Evolutionary conservation across 1,284 basidiomycete genomes (phyloP).

Genomic region (Ganoderma meredithae): DNA sequence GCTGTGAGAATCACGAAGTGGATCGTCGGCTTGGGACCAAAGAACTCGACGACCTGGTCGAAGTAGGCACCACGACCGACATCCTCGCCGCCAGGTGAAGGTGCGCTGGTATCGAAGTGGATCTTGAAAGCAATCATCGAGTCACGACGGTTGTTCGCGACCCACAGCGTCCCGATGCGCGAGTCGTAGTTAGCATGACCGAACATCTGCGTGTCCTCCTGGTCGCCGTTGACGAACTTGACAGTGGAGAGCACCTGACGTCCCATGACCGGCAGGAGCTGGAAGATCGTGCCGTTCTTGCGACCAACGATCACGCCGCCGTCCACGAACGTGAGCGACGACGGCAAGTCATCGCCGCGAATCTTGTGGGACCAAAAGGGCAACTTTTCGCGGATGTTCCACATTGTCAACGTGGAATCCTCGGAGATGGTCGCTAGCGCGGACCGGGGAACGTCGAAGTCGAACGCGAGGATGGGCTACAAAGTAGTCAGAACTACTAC

Average conservation of each 20-base stretch:
- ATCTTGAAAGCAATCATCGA: conserved; percentile 83
- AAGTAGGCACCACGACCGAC: conserved; percentile 63
- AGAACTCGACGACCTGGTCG: conserved; percentile 82
- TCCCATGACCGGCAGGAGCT: conserved; percentile 73
- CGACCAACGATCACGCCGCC: conserved; percentile 80
- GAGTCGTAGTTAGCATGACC: conserved; percentile 84
- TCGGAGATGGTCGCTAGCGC: conserved; percentile 80
- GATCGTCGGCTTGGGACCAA: conserved; percentile 82
- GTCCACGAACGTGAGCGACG: conserved; percentile 82
- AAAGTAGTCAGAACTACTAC: conserved; percentile 16
- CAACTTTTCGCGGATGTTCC: conserved; percentile 77
- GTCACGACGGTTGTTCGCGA: conserved; percentile 82
- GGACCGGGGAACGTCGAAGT: conserved; percentile 78
- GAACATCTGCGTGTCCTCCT: conserved; percentile 82
- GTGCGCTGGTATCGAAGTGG: conserved; percentile 65
- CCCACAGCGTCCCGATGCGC: conserved; percentile 82
- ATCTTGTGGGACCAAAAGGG: conserved; percentile 78
- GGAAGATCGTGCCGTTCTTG: conserved; percentile 82
- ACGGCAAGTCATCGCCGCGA: conserved; percentile 78
- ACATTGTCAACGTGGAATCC: conserved; percentile 79
- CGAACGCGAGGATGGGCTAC: conserved; percentile 80
- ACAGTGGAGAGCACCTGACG: conserved; percentile 78
- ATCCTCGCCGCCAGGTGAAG: conserved; percentile 62
- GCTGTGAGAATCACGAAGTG: conserved; percentile 86
- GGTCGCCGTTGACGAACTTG: conserved; percentile 73